phyloP scores from a whole-genome alignment of 1,284 basidiomycete species.

The Laetiporus sulphureus region DNA sequence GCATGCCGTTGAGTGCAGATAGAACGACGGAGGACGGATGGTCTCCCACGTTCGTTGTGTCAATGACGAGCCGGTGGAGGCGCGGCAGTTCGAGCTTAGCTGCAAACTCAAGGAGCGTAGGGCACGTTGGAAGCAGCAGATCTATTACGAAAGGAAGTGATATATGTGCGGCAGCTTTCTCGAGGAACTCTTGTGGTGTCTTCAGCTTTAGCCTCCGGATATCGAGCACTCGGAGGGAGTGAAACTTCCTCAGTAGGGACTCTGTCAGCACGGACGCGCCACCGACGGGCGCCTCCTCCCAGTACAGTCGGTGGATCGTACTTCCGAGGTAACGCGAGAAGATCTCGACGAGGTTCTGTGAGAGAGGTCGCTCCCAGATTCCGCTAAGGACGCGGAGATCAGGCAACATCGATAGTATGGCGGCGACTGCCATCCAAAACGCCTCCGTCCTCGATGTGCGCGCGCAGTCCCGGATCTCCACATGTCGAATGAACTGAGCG shows the following conservation, averaged over 20 bases:
- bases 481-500: constrained; percentile 19
- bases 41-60: constrained; percentile 11
- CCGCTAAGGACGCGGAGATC: constrained; percentile 18
- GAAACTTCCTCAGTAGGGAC: constrained; percentile 11
- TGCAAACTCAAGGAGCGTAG: constrained; percentile 16
- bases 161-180: neutral
- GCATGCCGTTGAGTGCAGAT: constrained; percentile 27
- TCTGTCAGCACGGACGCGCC: constrained; percentile 13
- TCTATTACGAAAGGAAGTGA: constrained; percentile 14
- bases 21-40: constrained; percentile 10
- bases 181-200: constrained; percentile 13
- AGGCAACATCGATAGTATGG: constrained; percentile 13
- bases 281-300: constrained; percentile 17
- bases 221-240: constrained; percentile 16
- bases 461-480: constrained; percentile 18
- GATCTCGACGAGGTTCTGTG: constrained; percentile 14
- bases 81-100: constrained; percentile 14
- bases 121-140: constrained; percentile 16
- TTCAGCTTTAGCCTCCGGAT: constrained; percentile 17
- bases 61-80: constrained; percentile 15
- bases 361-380: constrained; percentile 16
- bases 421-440: constrained; percentile 16
- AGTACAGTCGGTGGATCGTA: constrained; percentile 18
- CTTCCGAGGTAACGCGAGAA: constrained; percentile 16
- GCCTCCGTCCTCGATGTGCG: constrained; percentile 9